Base-by-base conservation (phyloP, 495 filamentous ascomycete genomes). In the Pseudotulostoma volvatum region DNA sequence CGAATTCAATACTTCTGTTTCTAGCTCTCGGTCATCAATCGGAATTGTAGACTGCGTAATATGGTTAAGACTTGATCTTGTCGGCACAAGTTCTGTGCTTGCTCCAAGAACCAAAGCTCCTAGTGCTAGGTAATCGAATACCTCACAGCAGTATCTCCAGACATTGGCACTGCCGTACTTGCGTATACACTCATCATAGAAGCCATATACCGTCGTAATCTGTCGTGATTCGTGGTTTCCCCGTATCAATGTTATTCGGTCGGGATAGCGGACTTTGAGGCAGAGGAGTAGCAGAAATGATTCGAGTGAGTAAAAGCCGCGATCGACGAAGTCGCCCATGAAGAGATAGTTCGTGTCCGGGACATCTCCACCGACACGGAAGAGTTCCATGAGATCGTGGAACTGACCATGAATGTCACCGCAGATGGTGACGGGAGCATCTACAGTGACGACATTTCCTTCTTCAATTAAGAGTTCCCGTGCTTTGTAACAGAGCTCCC, bases 351-450 rank as follows among this genome's bases (percentile, higher is more conserved):
- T 94, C 15, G 90, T 97, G 49, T 97, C 90, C 13, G 90, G 90
- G 1, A 90, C 83, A 51, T 93, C 84, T 25, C 90, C 90, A 39
- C 90, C 90, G 9, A 96, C 86, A 34, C 86, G 76, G 57, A 97
- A 97, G 13, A 97, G 71, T 61, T 97, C 90, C 90, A 97, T 97
- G 49, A 97, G 55, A 52, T 97, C 90, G 56, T 97, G 90, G 52
- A 97, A 97, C 54, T 97, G 90, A 44, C 90, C 90, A 50, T 97
- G 88, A 44, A 97, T 97, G 52, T 97, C 90, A 37, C 90, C 90
- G 55, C 90, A 97, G 73, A 97, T 95, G 54, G 90, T 97, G 47
- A 97, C 90, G 17, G 90, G 90, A 39, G 90, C 90, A 51, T 88
- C 79, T 45, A 97, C 87, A 23, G 83, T 81, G 38, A 96, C 90